These are phyloP conservation scores for Naegleria fowleri DNA, from an alignment of 208 protist genomes.

Conservation along the genomic window DNA sequence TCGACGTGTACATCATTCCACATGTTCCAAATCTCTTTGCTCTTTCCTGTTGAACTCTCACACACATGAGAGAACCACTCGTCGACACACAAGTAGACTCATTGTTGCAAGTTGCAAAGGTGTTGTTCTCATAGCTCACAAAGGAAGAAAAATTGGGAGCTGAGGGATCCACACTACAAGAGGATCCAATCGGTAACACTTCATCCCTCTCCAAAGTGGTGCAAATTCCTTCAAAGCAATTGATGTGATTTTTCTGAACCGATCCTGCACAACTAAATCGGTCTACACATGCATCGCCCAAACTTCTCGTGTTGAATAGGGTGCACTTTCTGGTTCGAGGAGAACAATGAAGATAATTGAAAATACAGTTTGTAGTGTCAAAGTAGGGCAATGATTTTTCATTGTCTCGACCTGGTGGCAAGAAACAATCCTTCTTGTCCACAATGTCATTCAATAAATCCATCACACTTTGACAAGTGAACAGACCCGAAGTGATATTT, in stretches of 20 bases:
- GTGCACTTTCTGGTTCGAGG: background rate
- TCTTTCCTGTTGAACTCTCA: background rate
- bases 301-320: background rate
- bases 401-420: background rate
- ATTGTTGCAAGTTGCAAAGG: background rate
- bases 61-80: background rate
- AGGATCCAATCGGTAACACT: background rate
- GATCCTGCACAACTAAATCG: background rate
- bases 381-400: background rate
- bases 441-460: background rate
- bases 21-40: background rate
- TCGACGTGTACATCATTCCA: background rate
- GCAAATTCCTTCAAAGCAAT: background rate
- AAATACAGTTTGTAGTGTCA: background rate
- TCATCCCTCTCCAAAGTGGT: background rate
- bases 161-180: background rate
- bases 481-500: background rate
- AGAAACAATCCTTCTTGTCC: background rate
- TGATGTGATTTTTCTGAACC: background rate
- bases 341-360: background rate
- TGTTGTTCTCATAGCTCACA: background rate
- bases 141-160: background rate
- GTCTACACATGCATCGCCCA: background rate
- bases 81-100: background rate
- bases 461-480: background rate